Percentiles rank a stretch among this genome's conserved stretches.
These are phyloP conservation scores for Naganishia onofrii DNA, from an alignment of 768 basidiomycete species.

Conservation along the genomic window DNA sequence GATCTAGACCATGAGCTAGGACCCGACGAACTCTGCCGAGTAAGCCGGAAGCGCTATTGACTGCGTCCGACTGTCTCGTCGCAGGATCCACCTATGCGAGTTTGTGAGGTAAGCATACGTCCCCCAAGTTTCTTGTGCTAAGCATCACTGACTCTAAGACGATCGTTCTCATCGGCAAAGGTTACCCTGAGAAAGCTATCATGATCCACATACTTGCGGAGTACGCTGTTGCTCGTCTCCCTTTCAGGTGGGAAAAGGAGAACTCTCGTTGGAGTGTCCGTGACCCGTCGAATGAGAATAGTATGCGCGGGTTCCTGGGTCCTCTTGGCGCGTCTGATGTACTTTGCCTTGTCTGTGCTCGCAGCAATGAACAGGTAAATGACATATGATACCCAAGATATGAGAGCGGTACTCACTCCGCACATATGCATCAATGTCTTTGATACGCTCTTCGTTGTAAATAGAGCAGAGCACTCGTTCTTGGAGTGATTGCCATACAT, in stretches of 20 bases:
- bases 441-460: conserved; percentile 45
- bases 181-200: conserved; percentile 45
- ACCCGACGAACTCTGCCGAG: conserved; percentile 48
- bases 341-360: not conserved
- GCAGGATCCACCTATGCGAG: conserved; percentile 36
- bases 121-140: not conserved
- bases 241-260: conserved; percentile 45
- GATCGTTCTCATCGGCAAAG: conserved; percentile 50
- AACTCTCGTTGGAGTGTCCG: conserved; percentile 46
- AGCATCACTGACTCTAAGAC: conserved; percentile 38
- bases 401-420: conserved; percentile 35
- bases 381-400: not conserved
- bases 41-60: conserved; percentile 37
- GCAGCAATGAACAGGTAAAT: not conserved
- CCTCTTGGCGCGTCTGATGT: not conserved
- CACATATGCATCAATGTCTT: conserved; percentile 37
- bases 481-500: conserved; percentile 30
- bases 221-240: conserved; percentile 49
- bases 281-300: not conserved
- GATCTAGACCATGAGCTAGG: conserved; percentile 41
- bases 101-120: conserved; percentile 6
- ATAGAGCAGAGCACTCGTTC: conserved; percentile 43
- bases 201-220: conserved; percentile 37
- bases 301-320: not conserved
- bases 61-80: conserved; percentile 38